A percentile compares a stretch with the other conserved stretches of the same genome.
Conservation (phyloP, 768 basidiomycete genomes). For the Russula griseocarnosa region DNA sequence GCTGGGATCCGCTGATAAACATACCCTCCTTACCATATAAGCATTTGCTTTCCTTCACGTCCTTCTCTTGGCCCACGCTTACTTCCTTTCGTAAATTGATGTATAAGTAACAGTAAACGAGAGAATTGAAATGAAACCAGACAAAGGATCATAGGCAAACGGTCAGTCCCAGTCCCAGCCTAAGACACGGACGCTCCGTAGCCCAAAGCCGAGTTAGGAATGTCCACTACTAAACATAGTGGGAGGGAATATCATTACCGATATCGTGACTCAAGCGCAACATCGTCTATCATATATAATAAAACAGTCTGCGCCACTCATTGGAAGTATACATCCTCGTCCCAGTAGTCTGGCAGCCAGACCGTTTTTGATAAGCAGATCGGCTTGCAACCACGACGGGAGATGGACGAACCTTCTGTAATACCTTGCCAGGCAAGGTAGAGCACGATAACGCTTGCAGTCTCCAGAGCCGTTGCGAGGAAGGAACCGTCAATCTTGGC, state of each 20-base stretch:
- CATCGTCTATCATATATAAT: background rate
- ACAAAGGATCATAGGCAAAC: background rate
- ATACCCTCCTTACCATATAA: background rate
- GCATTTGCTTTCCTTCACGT: background rate
- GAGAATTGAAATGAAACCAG: slow-evolving; percentile 13
- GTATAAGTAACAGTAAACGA: slow-evolving; percentile 15
- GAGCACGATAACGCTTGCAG: slow-evolving; percentile 60
- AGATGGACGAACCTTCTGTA: slow-evolving; percentile 67
- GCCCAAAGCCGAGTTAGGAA: background rate
- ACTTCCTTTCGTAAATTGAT: slow-evolving; percentile 6
- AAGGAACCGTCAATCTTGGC: slow-evolving; percentile 82
- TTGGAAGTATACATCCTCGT: slow-evolving; percentile 44
- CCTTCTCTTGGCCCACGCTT: background rate
- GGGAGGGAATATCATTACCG: background rate
- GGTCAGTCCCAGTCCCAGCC: too few species aligned
- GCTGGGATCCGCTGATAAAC: slow-evolving; percentile 16
- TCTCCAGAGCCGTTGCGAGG: slow-evolving; percentile 79
- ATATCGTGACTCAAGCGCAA: slow-evolving; percentile 3
- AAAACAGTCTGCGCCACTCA: slow-evolving; percentile 1
- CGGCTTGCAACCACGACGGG: background rate
- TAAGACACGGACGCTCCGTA: too few species aligned
- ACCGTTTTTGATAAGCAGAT: background rate
- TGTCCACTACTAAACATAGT: background rate
- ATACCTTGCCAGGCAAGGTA: slow-evolving; percentile 85
- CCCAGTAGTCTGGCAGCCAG: slow-evolving; percentile 41